Conservation (phyloP, 257 asterid genomes). For the Rhazya stricta region DNA sequence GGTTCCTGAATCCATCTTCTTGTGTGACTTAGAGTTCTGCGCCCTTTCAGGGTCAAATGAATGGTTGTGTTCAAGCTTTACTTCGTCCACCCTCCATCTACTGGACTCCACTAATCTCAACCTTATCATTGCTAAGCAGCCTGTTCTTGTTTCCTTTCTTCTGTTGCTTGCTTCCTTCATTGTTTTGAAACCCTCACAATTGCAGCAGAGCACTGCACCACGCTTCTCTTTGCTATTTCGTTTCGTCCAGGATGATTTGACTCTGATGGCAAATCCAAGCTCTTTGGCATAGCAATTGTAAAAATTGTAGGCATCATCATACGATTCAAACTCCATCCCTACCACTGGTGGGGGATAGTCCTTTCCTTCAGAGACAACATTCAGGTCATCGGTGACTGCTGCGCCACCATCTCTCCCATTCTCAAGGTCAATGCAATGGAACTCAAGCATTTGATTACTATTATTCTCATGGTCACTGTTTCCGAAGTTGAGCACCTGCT, state of each 20-base stretch:
- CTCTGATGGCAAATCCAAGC: slow-evolving; percentile 72
- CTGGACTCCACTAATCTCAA: slow-evolving; percentile 59
- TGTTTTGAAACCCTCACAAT: slow-evolving; percentile 80
- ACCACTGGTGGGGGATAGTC: slow-evolving; percentile 41
- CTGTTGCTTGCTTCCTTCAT: slow-evolving; percentile 66
- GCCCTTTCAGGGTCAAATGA: slow-evolving; percentile 48
- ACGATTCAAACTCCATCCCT: slow-evolving; percentile 81
- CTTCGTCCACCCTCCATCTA: slow-evolving; percentile 80
- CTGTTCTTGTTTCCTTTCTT: slow-evolving; percentile 76
- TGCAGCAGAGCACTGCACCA: slow-evolving; percentile 89
- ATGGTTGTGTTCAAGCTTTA: slow-evolving; percentile 71
- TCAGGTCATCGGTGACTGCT: slow-evolving; percentile 13
- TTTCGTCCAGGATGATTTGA: slow-evolving; percentile 81
- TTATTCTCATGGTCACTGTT: slow-evolving; percentile 19
- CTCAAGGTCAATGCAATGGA: slow-evolving; percentile 13
- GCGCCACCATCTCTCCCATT: slow-evolving; percentile 18
- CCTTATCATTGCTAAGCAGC: slow-evolving; percentile 81
- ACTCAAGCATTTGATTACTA: slow-evolving; percentile 18
- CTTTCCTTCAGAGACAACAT: slow-evolving; percentile 18
- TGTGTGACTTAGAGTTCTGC: slow-evolving; percentile 44
- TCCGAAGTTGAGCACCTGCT: slow-evolving; percentile 26
- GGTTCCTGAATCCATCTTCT: slow-evolving; percentile 41
- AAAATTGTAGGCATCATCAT: slow-evolving; percentile 79
- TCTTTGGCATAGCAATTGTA: slow-evolving; percentile 67
- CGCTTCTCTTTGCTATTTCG: slow-evolving; percentile 82